These are phyloP conservation scores for Wickerhamomyces sp. DNA, from an alignment of 1,139 yeast species.

Conservation along the genomic window DNA sequence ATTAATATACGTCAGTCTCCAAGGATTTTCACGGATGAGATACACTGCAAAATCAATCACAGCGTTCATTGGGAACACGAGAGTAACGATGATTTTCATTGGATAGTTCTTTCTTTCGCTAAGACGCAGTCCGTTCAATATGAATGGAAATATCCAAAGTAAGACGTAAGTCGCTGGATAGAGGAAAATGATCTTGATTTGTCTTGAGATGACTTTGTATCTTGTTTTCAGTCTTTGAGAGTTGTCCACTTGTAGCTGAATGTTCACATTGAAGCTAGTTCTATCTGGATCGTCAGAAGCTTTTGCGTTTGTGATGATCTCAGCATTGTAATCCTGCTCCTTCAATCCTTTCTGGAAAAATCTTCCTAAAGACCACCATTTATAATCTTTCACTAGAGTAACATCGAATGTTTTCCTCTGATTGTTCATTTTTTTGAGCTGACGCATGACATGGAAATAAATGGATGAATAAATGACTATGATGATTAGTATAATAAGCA, in stretches of 20 bases:
- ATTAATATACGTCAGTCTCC: slow-evolving; percentile 40
- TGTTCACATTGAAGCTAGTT: slow-evolving; percentile 13
- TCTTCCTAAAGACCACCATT: slow-evolving; percentile 7
- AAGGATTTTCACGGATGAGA: slow-evolving; percentile 72
- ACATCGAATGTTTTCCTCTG: slow-evolving; percentile 14
- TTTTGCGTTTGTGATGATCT: slow-evolving; percentile 18
- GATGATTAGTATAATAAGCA: slow-evolving; percentile 58
- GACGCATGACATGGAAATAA: slow-evolving; percentile 66
- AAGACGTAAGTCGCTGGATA: slow-evolving; percentile 81
- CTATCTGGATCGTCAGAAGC: slow-evolving; percentile 10
- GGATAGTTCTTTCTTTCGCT: slow-evolving; percentile 53
- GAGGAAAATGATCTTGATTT: slow-evolving; percentile 73
- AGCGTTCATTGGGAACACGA: slow-evolving; percentile 79
- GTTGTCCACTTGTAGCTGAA: slow-evolving; percentile 18
- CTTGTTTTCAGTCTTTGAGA: slow-evolving; percentile 16
- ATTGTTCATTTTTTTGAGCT: slow-evolving; percentile 48
- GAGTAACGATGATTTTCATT: slow-evolving; percentile 64
- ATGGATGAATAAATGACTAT: slow-evolving; percentile 64
- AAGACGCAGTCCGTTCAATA: slow-evolving; percentile 58
- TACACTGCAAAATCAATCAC: slow-evolving; percentile 74
- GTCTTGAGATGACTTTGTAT: slow-evolving; percentile 58
- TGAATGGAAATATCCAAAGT: slow-evolving; percentile 78
- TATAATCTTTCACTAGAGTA: slow-evolving; percentile 3
- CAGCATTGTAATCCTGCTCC: slow-evolving; percentile 8
- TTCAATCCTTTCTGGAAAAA: slow-evolving; percentile 1